Evolutionary conservation across 352 stramenopile species (phyloP).

Genomic region (Phytopythium ostracodes): DNA sequence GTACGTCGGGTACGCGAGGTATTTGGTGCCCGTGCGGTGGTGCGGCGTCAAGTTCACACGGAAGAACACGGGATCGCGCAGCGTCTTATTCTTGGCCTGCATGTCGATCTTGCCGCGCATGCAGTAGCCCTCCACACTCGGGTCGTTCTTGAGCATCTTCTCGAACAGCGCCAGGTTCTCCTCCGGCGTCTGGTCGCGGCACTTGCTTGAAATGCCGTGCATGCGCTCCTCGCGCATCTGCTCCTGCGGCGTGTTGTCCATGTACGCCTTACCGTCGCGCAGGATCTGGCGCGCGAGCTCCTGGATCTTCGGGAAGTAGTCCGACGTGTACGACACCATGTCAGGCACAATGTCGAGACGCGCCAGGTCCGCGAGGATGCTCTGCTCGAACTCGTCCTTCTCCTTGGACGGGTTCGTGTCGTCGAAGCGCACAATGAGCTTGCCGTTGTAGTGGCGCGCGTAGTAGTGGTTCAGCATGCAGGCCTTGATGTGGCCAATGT

Average conservation of each 20-base stretch:
- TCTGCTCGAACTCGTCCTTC: constrained; percentile 99
- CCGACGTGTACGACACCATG: constrained; percentile 95
- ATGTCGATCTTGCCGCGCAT: constrained; percentile 95
- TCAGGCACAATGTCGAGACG: constrained; percentile 78
- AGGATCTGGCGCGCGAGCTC: constrained; percentile 95
- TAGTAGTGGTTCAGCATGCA: constrained; percentile 99
- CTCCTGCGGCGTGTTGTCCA: constrained; percentile 99
- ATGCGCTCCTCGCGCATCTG: constrained; percentile 96
- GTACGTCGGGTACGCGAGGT: constrained; percentile 99
- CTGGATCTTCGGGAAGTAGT: constrained; percentile 97
- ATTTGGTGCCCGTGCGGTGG: constrained; percentile 93
- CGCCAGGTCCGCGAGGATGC: constrained; percentile 90
- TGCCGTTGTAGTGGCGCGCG: constrained; percentile 96
- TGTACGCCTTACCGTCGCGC: constrained; percentile 95
- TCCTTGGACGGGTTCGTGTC: constrained; percentile 99
- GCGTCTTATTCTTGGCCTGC: constrained; percentile 88
- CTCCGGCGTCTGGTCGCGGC: constrained; percentile 81
- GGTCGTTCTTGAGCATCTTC: constrained; percentile 93
- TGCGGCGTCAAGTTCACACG: constrained; percentile 81
- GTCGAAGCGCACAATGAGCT: constrained; percentile 98
- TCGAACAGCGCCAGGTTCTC: constrained; percentile 95
- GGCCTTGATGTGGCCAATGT: constrained; percentile 99
- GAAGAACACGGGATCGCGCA: constrained; percentile 88
- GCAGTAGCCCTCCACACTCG: constrained; percentile 71
- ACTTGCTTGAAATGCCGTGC: constrained; percentile 89